A percentile compares a stretch with the other conserved stretches of the same genome.
Conservation (phyloP, 2,329 filamentous ascomycete species). For the Arthroderma uncinatum region DNA sequence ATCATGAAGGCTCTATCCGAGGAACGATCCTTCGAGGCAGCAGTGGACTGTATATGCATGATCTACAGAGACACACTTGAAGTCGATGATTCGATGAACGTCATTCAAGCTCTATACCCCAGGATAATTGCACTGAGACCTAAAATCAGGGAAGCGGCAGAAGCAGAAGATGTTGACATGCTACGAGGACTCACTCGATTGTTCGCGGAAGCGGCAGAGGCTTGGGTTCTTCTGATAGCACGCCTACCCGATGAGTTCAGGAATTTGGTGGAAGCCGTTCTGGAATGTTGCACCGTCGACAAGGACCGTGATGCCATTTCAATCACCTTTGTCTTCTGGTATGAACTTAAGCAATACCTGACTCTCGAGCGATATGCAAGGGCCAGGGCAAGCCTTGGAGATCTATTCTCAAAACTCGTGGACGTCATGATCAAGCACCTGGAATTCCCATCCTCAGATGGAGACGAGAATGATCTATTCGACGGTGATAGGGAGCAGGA, state of each 20-base stretch:
- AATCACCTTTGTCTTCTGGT: conserved; percentile 95
- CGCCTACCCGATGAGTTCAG: conserved; percentile 72
- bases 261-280: conserved; percentile 71
- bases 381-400: conserved; percentile 62
- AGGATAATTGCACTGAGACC: conserved; percentile 64
- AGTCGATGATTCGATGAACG: conserved; percentile 75
- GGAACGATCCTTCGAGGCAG: conserved; percentile 71
- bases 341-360: conserved; percentile 92
- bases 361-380: conserved; percentile 81
- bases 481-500: conserved; percentile 92
- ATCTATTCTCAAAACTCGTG: conserved; percentile 79
- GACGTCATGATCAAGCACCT: conserved; percentile 88
- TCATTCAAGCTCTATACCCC: conserved; percentile 74
- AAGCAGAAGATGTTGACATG: conserved; percentile 71
- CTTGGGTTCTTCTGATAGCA: conserved; percentile 87
- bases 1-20: conserved; percentile 62
- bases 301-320: conserved; percentile 83
- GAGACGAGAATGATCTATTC: conserved; percentile 72
- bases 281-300: conserved; percentile 85
- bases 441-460: conserved; percentile 70
- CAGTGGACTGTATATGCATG: conserved; percentile 82
- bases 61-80: conserved; percentile 88
- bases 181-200: conserved; percentile 84
- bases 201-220: conserved; percentile 84
- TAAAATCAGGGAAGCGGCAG: conserved; percentile 62